These are phyloP conservation scores for Pachyrhizus erosus DNA, from an alignment of 306 rosid genomes.

Conservation along the genomic window DNA sequence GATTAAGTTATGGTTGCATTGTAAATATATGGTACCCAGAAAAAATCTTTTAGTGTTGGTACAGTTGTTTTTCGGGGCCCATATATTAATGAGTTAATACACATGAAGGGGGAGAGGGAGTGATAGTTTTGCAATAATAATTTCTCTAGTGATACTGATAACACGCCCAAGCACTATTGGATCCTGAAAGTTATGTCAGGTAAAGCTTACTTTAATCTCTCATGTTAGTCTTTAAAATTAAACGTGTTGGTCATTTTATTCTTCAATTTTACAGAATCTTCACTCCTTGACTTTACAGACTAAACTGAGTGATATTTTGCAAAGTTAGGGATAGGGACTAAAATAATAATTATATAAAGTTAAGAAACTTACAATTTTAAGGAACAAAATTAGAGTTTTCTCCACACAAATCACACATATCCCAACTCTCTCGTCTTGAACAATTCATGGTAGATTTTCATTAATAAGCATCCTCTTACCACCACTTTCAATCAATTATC, in stretches of 20 bases:
- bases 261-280: not conserved
- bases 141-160: not conserved
- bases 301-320: not conserved
- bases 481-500: not conserved
- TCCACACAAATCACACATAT: not conserved
- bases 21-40: not conserved
- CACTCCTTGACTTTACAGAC: not conserved
- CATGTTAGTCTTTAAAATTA: not conserved
- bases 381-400: not conserved
- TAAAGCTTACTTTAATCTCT: not conserved
- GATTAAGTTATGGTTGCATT: not conserved
- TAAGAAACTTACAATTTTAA: not conserved
- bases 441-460: not conserved
- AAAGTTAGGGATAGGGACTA: not conserved
- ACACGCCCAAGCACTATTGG: not conserved
- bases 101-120: no score
- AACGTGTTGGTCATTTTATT: not conserved
- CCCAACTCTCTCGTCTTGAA: not conserved
- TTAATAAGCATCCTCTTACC: not conserved
- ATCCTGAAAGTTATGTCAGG: not conserved
- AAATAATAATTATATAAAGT: no score
- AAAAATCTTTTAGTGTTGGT: not conserved
- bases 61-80: not conserved
- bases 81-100: not conserved
- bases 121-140: not conserved